Evolutionary conservation across 192 early-diverging fungal species (phyloP), one percentile per base, ranked within the genome.

Genomic region (Umbelopsis vinacea): DNA sequence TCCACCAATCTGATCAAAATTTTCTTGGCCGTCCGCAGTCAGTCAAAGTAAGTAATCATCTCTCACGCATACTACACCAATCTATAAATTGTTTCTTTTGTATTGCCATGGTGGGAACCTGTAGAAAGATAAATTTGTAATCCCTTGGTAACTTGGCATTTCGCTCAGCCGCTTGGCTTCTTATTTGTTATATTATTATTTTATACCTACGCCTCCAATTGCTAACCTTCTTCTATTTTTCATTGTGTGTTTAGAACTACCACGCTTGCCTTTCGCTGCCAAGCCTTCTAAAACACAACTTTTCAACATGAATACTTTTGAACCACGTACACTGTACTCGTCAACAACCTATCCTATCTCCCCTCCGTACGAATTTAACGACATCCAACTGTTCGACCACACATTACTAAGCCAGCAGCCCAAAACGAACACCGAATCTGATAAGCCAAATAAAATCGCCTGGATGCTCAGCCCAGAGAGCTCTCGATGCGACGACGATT

Each of bases 401-500:
- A 15, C 29, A 0, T 0, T 29, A 12, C 12, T 63, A 37, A 37
- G 26, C 11, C 17, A 63, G 26, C 54, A 26, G 26, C 15, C 29
- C 4, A 22, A 63, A 35, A 37, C 17, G 14, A 63, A 26, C 8
- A 19, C 33, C 17, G 14, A 29, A 17, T 46, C 46, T 46, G 29
- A 29, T 29, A 43, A 54, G 23, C 53, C 57, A 6, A 37, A 35
- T 63, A 63, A 63, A 17, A 29, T 37, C 19, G 57, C 57, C 12
- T 63, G 57, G 57, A 63, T 63, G 57, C 17, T 37, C 15, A 63
- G 57, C 57, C 57, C 57, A 63, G 57, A 63, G 12, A 63, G 29
- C 17, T 38, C 29, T 63, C 29, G 29, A 17, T 12, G 23, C 33
- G 57, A 63, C 26, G 57, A 63, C 33, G 57, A 63, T n/a, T 63